Conservation (phyloP, 75 land plant species). For the Picea glauca region DNA sequence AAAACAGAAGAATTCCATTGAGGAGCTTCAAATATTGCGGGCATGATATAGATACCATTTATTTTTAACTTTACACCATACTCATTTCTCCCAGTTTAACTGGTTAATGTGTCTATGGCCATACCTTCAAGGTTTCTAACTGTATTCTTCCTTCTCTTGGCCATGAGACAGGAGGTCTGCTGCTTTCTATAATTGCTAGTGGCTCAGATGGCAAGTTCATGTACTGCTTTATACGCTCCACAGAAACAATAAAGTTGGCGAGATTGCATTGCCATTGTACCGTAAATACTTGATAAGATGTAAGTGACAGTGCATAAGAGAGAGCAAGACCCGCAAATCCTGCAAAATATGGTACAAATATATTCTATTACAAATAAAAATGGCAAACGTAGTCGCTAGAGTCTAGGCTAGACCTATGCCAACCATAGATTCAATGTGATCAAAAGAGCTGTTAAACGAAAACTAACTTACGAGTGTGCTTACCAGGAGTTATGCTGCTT, state of each 20-base stretch:
- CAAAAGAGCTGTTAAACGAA: not conserved
- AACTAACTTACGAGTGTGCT: not conserved
- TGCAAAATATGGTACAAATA: conserved; percentile 13
- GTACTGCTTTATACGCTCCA: conserved; percentile 83
- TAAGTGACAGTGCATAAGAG: conserved; percentile 61
- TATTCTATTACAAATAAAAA: conserved; percentile 14
- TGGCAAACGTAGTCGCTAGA: not conserved
- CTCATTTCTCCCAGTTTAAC: not conserved
- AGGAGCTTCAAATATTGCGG: not conserved
- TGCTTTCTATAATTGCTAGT: conserved; percentile 45
- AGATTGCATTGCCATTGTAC: conserved; percentile 65
- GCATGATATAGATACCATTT: not conserved
- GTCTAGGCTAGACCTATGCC: not conserved
- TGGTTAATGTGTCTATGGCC: not conserved
- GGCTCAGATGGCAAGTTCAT: conserved; percentile 69
- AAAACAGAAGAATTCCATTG: not conserved
- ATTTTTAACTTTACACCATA: not conserved
- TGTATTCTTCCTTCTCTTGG: conserved; percentile 59
- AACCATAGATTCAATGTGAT: not conserved
- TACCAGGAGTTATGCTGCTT: conserved; percentile 60
- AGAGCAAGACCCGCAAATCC: conserved; percentile 83
- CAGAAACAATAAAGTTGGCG: conserved; percentile 75
- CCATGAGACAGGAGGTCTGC: conserved; percentile 68
- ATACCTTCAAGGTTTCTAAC: conserved; percentile 48
- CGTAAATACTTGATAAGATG: conserved; percentile 40